Base-by-base conservation (phyloP, 2,329 filamentous ascomycete species). In the Venturia pyrina region DNA sequence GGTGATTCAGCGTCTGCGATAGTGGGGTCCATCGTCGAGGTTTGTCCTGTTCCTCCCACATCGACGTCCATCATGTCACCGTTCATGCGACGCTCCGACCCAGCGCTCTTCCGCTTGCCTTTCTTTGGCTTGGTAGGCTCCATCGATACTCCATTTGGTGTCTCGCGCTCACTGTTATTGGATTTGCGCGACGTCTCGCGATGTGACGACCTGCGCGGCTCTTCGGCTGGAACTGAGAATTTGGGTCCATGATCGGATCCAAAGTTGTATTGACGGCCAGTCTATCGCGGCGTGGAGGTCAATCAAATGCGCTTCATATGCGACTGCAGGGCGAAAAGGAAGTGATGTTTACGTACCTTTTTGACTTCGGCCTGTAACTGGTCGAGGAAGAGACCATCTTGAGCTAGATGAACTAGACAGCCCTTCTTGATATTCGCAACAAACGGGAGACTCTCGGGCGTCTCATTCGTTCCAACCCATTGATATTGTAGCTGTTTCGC, bases 381-480 rank as follows among this genome's bases (percentile, higher is more conserved):
- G 70, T 82, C 80, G 67, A 81, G 76, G 69, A 73, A 77, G 59
- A 89, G 76, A 65, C 86, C 86, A 72, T 87, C 85, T 71, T 88
- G 86, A 43, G 88, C 82, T 64, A 89, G 78, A 57, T 81, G 80
- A 59, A 88, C 79, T 67, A 89, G 78, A 46, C 84, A 82, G 72
- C 85, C 82, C 44, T 82, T 80, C 70, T 80, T 81, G 71, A 88
- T 83, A 70, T 81, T 79, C 60, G 78, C 80, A 66, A 85, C 85
- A 75, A 88, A 88, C 24, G 85, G 83, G 60, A 87, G 79, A 70
- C 76, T 77, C 70, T 87, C 83, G 65, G 85, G 84, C 72, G 88
- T 82, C 71, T 81, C 46, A 21, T 41, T 37, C 5, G 24, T 34
- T 28, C 64, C 80, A 71, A 84, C 80, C 86, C 85, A 88, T 74